Evolutionary conservation across 2,329 filamentous ascomycete species (phyloP), one percentile per base, ranked within the genome.

Genomic region (Colletotrichum plurivorum): DNA sequence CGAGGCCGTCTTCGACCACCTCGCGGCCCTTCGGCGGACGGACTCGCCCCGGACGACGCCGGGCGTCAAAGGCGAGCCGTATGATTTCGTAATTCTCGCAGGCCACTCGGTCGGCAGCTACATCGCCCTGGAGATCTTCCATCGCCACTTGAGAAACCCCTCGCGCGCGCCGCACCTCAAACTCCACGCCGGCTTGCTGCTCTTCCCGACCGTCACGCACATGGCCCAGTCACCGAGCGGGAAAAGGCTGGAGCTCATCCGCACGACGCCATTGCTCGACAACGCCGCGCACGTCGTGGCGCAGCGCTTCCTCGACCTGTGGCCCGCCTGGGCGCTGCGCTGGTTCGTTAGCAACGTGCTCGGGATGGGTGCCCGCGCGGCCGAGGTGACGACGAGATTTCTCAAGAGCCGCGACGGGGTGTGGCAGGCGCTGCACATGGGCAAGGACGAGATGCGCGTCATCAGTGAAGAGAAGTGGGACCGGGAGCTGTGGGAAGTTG

Each of bases 101-200:
- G 93, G 92, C 4, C 93, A 95, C 78, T 94, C 92, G 0, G 90
- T 95, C 1, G 93, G 93, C 25, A 83, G 89, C 10, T 95, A 93
- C 76, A 91, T 95, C 20, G 82, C 87, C 3, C 87, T 94, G 71
- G 92, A 94, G 76, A 80, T 93, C 36, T 87, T 93, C 55, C 83
- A 89, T 70, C 83, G 88, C 10, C 85, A 90, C 70, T 80, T 84
- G 43, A 81, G 81, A 45, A 73, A 80, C 46, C 75, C 77, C 0
- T 69, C 72, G 13, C 64, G 75, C 13, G 77, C 77, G 1, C 78
- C 80, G n/a, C 75, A 79, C 53, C 75, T 86, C n/a, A 77, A 75
- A 12, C 79, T 89, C 22, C 77, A 76, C 43, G 81, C 84, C 31
- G 92, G 86, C 1, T 83, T 94, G 49, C 83, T 94, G 64, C 84